Base-by-base conservation (phyloP, 129 eudicot genomes). In the Flaveria linearis region DNA sequence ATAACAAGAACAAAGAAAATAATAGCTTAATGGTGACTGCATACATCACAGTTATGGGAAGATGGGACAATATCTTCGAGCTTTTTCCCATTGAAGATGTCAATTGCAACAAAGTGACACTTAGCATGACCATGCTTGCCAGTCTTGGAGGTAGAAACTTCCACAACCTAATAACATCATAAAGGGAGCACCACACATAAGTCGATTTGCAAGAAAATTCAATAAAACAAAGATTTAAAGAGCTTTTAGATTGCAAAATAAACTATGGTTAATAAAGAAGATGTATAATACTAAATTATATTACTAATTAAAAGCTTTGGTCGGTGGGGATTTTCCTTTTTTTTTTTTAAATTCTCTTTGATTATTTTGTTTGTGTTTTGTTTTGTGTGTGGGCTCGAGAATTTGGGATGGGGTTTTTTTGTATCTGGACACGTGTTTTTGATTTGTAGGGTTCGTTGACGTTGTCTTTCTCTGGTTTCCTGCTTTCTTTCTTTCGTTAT, bases 61-160 rank as follows among this genome's bases (percentile, higher is more conserved):
- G 93, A 88, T 1, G 93, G 93, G 13, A 88, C 93, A 18, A 88
- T 88, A 84, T 88, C 93, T 64, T 88, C 93, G 13, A 86, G 95
- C 84, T 89, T 89, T 68, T 89, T 89, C 8, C 86, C 82, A 71
- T 80, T 89, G 73, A 89, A 89, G 87, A 89, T 89, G 66, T 89
- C 95, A 74, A 89, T 86, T 8, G 76, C 95, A 28, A 89, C 95
- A 82, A 89, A 89, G 77, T 89, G 95, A 71, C 95, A 89, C 67
- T 89, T 89, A 33, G 94, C 94, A 68, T 88, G 92, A 10, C 92
- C 92, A 7, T 88, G 92, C 89, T 88, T 88, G 76, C 92, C 93
- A 6, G 93, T 89, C 83, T 89, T 89, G 74, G 95, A 89, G 45
- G 95, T 89, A 4, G 95, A 89, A 71, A 89, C 95, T 80, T 89